Conservation (phyloP, 768 basidiomycete species). For the Psilocybe cubensis region DNA sequence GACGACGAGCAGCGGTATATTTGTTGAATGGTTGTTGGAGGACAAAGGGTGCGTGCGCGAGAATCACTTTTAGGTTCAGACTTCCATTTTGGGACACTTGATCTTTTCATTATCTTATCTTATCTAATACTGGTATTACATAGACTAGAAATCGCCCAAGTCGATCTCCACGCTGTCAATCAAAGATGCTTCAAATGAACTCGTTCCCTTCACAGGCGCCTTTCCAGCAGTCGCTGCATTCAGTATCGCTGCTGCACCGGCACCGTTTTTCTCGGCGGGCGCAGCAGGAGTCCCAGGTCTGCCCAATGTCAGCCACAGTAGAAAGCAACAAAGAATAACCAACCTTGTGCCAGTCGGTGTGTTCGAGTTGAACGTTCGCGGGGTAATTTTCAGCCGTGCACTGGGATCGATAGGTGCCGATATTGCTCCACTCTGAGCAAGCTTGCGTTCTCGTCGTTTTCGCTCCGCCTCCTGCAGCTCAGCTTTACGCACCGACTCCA, state of each 20-base stretch:
- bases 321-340: constrained; percentile 21
- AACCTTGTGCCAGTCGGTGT: constrained; percentile 65
- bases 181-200: constrained; percentile 57
- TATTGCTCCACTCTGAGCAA: constrained; percentile 39
- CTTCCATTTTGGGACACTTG: constrained; percentile 22
- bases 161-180: constrained; percentile 76
- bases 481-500: constrained; percentile 78
- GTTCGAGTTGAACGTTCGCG: constrained; percentile 55
- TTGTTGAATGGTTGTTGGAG: constrained; percentile 21
- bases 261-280: constrained; percentile 16
- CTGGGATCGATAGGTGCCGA: constrained; percentile 59
- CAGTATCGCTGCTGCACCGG: not conserved
- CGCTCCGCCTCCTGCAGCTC: constrained; percentile 73
- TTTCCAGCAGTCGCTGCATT: constrained; percentile 15
- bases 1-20: constrained; percentile 31
- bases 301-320: constrained; percentile 4
- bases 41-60: constrained; percentile 44
- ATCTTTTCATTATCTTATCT: constrained; percentile 26
- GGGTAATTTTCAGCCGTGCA: constrained; percentile 68
- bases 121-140: constrained; percentile 29
- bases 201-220: constrained; percentile 30
- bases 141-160: constrained; percentile 71
- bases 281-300: constrained; percentile 53
- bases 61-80: constrained; percentile 34
- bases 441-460: constrained; percentile 69